Evolutionary conservation across 2,329 filamentous ascomycete species (phyloP), one percentile per base, ranked within the genome.

Genomic region (Fusarium proliferatum): DNA sequence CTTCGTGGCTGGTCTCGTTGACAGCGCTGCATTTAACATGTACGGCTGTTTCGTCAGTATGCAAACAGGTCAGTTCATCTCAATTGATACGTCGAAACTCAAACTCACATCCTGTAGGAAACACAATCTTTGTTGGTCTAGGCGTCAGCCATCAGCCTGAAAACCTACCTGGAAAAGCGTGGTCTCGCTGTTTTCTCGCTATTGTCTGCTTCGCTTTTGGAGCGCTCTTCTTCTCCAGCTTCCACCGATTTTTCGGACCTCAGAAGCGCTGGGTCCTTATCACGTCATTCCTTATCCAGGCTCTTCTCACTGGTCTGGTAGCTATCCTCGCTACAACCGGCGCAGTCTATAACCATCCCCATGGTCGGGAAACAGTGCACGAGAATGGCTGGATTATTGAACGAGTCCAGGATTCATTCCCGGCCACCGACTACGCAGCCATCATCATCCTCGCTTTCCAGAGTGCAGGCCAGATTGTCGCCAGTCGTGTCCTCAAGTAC

Each of bases 11-110:
- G 77, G 77, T 23, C 69, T 78, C 3, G 77, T 78, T 9, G 77
- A 78, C 39, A 78, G 77, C 42, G 76, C 77, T 10, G 77, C 77
- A 3, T 78, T 78, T 33, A 78, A 77, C 64, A 73, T 78, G 76
- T 78, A 78, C 10, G 77, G 77, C 3, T 78, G 77, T 58, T 78
- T 78, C 67, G 77, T 78, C 52, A 78, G 77, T 72, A 78, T 78
- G 77, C 77, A 78, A 15, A 78, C 77, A 57, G 77, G 77, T 78
- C 19, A 60, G 73, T 56, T 6, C 30, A 46, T 61, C 9, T 34
- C 15, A 26, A 12, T 30, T 26, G 10, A 6, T 21, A 34, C 34
- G 16, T 28, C 51, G n/a, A 30, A 15, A 10, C 13, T 2, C 28
- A 9, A n/a, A 41, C 58, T 61, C 41, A 74, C 57, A 49, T 5